Percentiles rank a stretch among this genome's conserved stretches.
phyloP scores from a whole-genome alignment of 352 stramenopile genomes.

The Albugo candida region DNA sequence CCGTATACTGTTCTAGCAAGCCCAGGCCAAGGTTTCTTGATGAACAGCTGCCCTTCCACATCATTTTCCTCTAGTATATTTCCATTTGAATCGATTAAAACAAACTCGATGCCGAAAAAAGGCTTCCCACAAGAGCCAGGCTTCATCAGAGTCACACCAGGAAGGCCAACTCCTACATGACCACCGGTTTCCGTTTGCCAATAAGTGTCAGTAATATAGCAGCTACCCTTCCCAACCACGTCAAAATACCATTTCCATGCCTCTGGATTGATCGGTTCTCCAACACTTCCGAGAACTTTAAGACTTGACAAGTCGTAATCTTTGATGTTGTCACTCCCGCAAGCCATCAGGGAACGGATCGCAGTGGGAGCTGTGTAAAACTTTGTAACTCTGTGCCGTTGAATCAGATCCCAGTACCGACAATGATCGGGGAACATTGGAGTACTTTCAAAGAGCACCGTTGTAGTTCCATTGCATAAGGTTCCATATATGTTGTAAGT shows the following conservation, averaged over 20 bases:
- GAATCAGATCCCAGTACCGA: conserved; percentile 93
- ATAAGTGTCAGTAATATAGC: conserved; percentile 91
- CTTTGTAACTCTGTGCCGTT: conserved; percentile 93
- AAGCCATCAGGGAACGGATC: conserved; percentile 96
- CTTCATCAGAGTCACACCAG: conserved; percentile 77
- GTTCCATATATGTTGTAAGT: conserved; percentile 95
- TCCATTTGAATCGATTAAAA: conserved; percentile 66
- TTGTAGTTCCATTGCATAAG: conserved; percentile 91
- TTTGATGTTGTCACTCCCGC: conserved; percentile 80
- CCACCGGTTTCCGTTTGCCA: conserved; percentile 95
- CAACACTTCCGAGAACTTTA: conserved; percentile 91
- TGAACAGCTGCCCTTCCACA: conserved; percentile 89
- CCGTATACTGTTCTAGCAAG: conserved; percentile 90
- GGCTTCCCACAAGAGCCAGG: conserved; percentile 88
- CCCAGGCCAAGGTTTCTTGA: conserved; percentile 89
- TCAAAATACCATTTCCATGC: conserved; percentile 93
- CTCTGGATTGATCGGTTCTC: conserved; percentile 98
- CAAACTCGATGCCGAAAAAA: conserved; percentile 92
- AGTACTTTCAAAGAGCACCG: conserved; percentile 96
- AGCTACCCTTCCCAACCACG: conserved; percentile 64
- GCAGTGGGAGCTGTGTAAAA: conserved; percentile 90
- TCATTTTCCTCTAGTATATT: conserved; percentile 71
- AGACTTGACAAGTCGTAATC: conserved; percentile 90
- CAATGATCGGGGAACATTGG: conserved; percentile 91
- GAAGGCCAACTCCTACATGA: conserved; percentile 85